Base-by-base conservation (phyloP, 2,329 filamentous ascomycete species). In the Thielaviopsis euricoi region DNA sequence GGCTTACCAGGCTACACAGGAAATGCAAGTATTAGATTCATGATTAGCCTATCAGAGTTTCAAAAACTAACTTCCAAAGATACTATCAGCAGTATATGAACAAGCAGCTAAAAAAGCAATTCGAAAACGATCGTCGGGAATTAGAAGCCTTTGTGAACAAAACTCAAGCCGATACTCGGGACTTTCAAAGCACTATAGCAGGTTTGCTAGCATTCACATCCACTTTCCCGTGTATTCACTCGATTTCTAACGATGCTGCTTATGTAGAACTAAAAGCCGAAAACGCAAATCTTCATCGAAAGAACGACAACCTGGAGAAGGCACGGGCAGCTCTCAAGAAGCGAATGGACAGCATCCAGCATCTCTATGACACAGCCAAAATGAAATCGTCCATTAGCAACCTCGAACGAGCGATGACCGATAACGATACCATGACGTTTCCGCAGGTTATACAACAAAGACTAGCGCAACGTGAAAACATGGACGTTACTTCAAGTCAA, bases 1-100 rank as follows among this genome's bases (percentile, higher is more conserved):
- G 85, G 83, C 81, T 29, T 95, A 95, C 65, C 89, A 95, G 67
- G 82, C 83, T 21, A 83, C 82, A 2, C 87, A 93, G 65, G 87
- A 95, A 69, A 86, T 94, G 86, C 89, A 65, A 62, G 75, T 67
- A 43, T 17, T 17, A 26, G 15, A 12, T 50, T 49, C 15, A 51
- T 12, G 10, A 19, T 26, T 52, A 12, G 9, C 15, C 6, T 10
- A 55, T 29, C 13, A 21, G 9, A 49, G 21, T 37, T 50, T 12
- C 25, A 10, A 26, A 15, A 6, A 50, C 37, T 48, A 9, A 48
- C n/a, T 48, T 17, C 12, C 43, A 2, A 48, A 60, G 59, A n/a
- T 64, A 61, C 61, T 95, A 90, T 65, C 87, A 95, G 66, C 83
- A 89, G 64, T 82, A 85, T 63, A 71, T 88, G 1, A 82, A 80